Base-by-base conservation (phyloP, 805 yeast genomes). In the Candida parachauliodes region DNA sequence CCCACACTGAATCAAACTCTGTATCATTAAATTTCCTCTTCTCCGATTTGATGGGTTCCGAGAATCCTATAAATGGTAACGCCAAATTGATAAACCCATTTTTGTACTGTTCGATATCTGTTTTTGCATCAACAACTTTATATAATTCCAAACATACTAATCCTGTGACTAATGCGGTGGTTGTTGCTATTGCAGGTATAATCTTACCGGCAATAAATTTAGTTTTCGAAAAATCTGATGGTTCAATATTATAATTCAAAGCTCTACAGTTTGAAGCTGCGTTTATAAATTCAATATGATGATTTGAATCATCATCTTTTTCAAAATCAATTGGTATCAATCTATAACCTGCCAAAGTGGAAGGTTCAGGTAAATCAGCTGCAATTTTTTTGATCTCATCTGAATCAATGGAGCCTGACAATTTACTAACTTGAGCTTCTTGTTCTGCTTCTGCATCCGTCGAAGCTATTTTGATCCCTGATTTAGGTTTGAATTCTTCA, bases 121-220 rank as follows among this genome's bases (percentile, higher is more conserved):
- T 74, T 54, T 82, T 79, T 11, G 76, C 75, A 53, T 83, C 94
- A 31, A 79, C 86, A 46, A 93, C 91, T 69, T 93, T 93, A 70
- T 86, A 85, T 41, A 91, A 70, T 65, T 93, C 99, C 48, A 93
- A 68, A 53, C 94, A 86, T 17, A 88, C 94, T 53, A 93, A 72
- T 33, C 99, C 99, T 5, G 98, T 87, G 16, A 93, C 98, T 49
- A 89, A 69, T 8, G 97, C 95, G n/a, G 99, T 93, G 1, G 99
- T 93, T 2, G 99, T 93, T 25, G 98, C 98, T 69, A 93, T 93
- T 15, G 98, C 98, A 11, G 99, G 99, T 49, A 93, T 93, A 49
- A 93, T 93, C 64, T 94, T 82, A 33, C 99, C 99, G 5, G 99
- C 99, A 59, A 93, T 91, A 54, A 91, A 88, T 68, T 93, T 93